These are phyloP conservation scores for Patellifolia procumbens DNA, from an alignment of 179 eudicot genomes.

Conservation along the genomic window DNA sequence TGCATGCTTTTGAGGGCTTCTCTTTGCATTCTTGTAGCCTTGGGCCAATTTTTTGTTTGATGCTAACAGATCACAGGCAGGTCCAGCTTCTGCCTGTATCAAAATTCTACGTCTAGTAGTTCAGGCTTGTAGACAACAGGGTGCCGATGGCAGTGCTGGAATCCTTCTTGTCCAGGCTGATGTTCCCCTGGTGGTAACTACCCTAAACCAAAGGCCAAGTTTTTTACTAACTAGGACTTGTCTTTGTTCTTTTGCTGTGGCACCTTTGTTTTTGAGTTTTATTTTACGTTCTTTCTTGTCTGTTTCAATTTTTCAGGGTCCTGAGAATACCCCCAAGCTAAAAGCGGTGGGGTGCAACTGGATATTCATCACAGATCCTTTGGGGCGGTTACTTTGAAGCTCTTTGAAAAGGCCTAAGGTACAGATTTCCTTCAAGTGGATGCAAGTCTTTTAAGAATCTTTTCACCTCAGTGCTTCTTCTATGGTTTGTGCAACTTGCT, in stretches of 20 bases:
- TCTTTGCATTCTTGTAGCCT: background rate
- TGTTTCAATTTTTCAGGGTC: conserved; percentile 36
- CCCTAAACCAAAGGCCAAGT: background rate
- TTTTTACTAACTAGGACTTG: background rate
- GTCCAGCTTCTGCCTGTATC: conserved; percentile 88
- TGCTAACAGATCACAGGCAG: conserved; percentile 65
- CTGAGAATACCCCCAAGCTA: conserved; percentile 45
- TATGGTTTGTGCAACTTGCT: background rate
- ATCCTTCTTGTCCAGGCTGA: conserved; percentile 82
- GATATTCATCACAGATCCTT: conserved; percentile 69
- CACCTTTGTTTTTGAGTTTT: background rate
- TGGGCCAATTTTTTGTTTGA: background rate
- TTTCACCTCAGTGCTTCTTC: background rate
- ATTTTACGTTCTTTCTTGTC: no score
- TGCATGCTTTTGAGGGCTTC: background rate
- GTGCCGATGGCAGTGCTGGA: conserved; percentile 73
- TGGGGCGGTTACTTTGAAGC: conserved; percentile 85
- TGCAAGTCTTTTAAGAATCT: background rate
- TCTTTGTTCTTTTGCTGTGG: background rate
- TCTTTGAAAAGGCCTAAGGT: conserved; percentile 95
- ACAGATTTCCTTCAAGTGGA: background rate
- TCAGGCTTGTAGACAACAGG: conserved; percentile 44
- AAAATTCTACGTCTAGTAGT: conserved; percentile 57
- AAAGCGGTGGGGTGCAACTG: conserved; percentile 86
- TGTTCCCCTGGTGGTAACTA: conserved; percentile 51